Base-by-base conservation (phyloP, 2,329 filamentous ascomycete genomes). In the Pseudogymnoascus sp. region DNA sequence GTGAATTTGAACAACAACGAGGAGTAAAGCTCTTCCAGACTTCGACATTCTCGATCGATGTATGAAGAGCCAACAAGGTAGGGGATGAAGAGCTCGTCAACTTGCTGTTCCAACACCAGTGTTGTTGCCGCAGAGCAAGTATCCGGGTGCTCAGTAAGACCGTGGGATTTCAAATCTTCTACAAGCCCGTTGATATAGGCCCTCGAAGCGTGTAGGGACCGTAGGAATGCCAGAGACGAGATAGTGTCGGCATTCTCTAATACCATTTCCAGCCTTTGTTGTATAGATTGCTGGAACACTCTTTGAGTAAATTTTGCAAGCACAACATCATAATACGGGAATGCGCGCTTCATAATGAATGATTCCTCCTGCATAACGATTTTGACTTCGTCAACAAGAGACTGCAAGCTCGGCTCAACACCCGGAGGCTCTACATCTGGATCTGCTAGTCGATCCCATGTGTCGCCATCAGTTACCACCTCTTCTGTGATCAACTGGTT, bases 301-400 rank as follows among this genome's bases (percentile, higher is more conserved):
- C 94, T 83, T 73, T 99, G 94, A 58, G 99, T 81, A 68, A 99
- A 99, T 67, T 92, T 92, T 64, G 86, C 86, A 57, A 99, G 77
- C 1, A 99, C 94, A 62, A 92, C 92, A 67, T 99, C 94, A 67
- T 95, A 92, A 72, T 92, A 96, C 0, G 94, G 94, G 69, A 99
- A 99, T 0, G 94, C 92, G 58, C 91, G 84, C 73, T 94, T 95
- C 72, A 99, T 97, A 71, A 96, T 95, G 65, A 90, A 89, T 8
- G 92, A 96, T 70, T 99, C 94, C 69, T 97, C 92, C 71, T 97
- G 92, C 74, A 97, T 91, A 48, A 96, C 90, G 48, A 96, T 87
- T 72, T 88, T 90, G 67, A 97, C 92, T 72, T 99, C 94, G 67
- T 97, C 92, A 33, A 97, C 80, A 23, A 99, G 79, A 4, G 90